phyloP scores from a whole-genome alignment of 2,329 filamentous ascomycete species.

The Ophiostoma novo-ulmi region DNA sequence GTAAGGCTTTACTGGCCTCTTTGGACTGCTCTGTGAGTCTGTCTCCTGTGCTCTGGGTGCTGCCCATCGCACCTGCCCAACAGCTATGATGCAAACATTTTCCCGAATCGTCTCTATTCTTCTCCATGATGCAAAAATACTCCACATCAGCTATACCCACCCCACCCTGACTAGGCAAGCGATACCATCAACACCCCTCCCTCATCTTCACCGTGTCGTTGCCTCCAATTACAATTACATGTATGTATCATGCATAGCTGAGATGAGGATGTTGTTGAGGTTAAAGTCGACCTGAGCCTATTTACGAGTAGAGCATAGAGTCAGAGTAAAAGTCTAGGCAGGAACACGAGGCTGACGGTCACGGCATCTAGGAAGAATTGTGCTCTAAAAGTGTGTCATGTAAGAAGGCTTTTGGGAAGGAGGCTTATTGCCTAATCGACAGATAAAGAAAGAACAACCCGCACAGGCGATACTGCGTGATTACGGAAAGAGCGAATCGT shows the following conservation, averaged over 20 bases:
- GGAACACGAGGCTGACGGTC: slow-evolving; percentile 2
- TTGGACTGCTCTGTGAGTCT: neutral
- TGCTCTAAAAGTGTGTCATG: neutral
- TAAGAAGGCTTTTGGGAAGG: neutral
- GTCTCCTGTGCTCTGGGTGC: neutral
- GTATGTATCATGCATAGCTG: neutral
- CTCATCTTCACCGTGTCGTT: slow-evolving; percentile 4
- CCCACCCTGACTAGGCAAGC: neutral
- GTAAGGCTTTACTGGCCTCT: neutral
- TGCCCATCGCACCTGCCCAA: neutral
- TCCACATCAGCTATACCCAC: neutral
- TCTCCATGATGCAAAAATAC: neutral
- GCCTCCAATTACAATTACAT: neutral
- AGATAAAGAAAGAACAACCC: neutral
- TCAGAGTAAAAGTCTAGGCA: neutral
- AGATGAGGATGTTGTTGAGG: neutral
- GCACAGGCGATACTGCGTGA: too few species aligned
- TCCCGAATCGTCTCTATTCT: neutral
- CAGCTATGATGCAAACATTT: slow-evolving; percentile 5
- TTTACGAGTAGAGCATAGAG: neutral
- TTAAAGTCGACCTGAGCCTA: neutral
- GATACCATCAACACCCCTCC: neutral
- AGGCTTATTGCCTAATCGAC: neutral
- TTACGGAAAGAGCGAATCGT: neutral
- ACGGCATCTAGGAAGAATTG: neutral